Evolutionary conservation across 805 yeast genomes (phyloP).

Genomic region (Starmerella stellata): DNA sequence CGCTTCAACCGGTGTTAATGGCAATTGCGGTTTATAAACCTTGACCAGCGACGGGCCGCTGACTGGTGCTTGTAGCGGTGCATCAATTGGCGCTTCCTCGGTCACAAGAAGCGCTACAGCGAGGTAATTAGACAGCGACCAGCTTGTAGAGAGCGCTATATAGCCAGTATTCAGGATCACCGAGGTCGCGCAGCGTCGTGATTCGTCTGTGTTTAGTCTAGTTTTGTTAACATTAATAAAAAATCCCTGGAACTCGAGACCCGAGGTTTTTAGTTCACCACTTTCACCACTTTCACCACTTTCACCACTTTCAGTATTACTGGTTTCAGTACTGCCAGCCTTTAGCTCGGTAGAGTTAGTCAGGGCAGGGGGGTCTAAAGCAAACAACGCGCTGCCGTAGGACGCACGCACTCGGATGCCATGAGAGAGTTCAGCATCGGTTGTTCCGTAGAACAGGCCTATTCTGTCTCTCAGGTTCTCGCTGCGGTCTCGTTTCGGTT

Average conservation of each 20-base stretch:
- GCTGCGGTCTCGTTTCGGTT: background rate
- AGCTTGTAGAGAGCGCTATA: slow-evolving; percentile 4
- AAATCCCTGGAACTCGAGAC: too few species aligned
- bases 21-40: too few species aligned
- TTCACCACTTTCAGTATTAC: too few species aligned
- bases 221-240: slow-evolving; percentile 2
- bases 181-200: slow-evolving; percentile 1
- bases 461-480: slow-evolving; percentile 30
- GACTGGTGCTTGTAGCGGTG: background rate
- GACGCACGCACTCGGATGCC: slow-evolving; percentile 30
- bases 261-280: too few species aligned
- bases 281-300: too few species aligned
- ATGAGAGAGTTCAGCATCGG: slow-evolving; percentile 28
- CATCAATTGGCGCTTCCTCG: background rate
- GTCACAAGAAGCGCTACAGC: slow-evolving; percentile 17
- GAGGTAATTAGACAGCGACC: slow-evolving; percentile 6
- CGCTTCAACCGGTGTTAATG: too few species aligned
- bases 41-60: background rate
- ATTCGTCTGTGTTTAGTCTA: slow-evolving; percentile 4
- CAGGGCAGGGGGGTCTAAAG: slow-evolving; percentile 14
- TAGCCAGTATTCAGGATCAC: slow-evolving; percentile 11
- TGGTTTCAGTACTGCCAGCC: too few species aligned
- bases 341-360: too few species aligned
- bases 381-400: slow-evolving; percentile 35
- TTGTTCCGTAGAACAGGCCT: slow-evolving; percentile 33